Percentiles rank a stretch among this genome's conserved stretches.
Conservation (phyloP, 164 flowering plant genomes). For the Brasenia schreberi region DNA sequence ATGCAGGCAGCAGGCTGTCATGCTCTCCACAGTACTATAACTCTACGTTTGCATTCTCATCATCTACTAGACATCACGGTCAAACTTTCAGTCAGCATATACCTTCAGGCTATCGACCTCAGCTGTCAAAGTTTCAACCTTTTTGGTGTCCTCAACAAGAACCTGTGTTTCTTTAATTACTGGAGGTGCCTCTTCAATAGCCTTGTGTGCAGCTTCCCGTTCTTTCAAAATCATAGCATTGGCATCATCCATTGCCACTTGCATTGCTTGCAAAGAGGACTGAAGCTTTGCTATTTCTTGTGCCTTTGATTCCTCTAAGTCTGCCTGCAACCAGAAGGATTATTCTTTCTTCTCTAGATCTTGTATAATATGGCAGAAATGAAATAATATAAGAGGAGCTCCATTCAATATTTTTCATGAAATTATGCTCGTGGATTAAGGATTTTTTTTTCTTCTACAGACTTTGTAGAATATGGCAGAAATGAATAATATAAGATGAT, state of each 20-base stretch:
- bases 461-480: too few relatives aligned
- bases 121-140: constrained; percentile 34
- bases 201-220: constrained; percentile 37
- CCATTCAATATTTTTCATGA: too few relatives aligned
- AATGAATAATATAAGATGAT: too few relatives aligned
- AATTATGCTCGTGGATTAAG: too few relatives aligned
- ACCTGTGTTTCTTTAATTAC: constrained; percentile 34
- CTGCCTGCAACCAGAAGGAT: constrained; percentile 23
- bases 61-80: too few relatives aligned
- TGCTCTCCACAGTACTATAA: too few relatives aligned
- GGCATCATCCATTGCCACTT: constrained; percentile 35
- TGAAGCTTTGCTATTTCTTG: constrained; percentile 41
- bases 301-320: constrained; percentile 57
- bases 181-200: constrained; percentile 41
- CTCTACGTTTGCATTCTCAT: too few relatives aligned
- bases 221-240: constrained; percentile 36
- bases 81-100: not conserved
- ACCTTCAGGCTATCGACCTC: constrained; percentile 76
- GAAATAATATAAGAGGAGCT: too few relatives aligned
- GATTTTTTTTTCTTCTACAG: too few relatives aligned
- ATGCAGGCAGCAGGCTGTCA: too few relatives aligned
- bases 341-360: too few relatives aligned
- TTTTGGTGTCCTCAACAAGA: constrained; percentile 38
- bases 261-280: constrained; percentile 34
- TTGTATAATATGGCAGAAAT: too few relatives aligned